Conservation (phyloP, 192 early-diverging fungal genomes). For the Coemansia aciculifera region DNA sequence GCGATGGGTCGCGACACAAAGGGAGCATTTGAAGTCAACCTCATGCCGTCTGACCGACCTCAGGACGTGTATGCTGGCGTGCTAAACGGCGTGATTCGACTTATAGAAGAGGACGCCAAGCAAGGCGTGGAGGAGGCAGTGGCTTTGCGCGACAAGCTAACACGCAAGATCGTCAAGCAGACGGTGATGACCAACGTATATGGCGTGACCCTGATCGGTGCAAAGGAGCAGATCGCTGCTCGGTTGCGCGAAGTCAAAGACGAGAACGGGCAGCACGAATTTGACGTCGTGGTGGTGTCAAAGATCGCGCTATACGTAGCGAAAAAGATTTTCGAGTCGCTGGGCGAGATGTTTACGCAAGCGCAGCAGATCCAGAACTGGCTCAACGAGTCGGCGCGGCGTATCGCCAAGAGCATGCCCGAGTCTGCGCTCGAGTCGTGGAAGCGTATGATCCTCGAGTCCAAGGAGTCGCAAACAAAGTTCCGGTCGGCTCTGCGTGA, state of each 20-base stretch:
- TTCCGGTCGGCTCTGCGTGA: constrained; percentile 22
- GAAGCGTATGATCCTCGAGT: constrained; percentile 33
- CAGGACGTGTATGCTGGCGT: constrained; percentile 93
- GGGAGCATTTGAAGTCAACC: constrained; percentile 88
- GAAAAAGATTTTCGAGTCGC: constrained; percentile 75
- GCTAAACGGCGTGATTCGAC: constrained; percentile 67
- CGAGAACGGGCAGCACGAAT: constrained; percentile 67
- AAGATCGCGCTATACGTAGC: constrained; percentile 73
- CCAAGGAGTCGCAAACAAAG: constrained; percentile 27
- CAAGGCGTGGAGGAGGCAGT: constrained; percentile 63
- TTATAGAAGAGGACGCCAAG: constrained; percentile 69
- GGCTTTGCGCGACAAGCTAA: constrained; percentile 69
- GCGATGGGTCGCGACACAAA: constrained; percentile 89
- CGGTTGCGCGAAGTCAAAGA: constrained; percentile 78
- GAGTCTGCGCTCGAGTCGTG: constrained; percentile 48
- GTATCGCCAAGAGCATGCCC: constrained; percentile 80
- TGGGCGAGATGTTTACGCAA: constrained; percentile 88
- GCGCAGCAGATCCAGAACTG: constrained; percentile 91
- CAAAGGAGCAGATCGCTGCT: constrained; percentile 79
- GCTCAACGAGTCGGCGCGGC: constrained; percentile 82
- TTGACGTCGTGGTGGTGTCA: constrained; percentile 22
- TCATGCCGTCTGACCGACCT: constrained; percentile 78
- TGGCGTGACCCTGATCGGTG: constrained; percentile 96
- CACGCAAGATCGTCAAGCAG: constrained; percentile 96
- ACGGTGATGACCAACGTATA: constrained; percentile 99